Evolutionary conservation across 2,329 filamentous ascomycete genomes (phyloP), one percentile per base, ranked within the genome.

Genomic region (Penicillium sp.): DNA sequence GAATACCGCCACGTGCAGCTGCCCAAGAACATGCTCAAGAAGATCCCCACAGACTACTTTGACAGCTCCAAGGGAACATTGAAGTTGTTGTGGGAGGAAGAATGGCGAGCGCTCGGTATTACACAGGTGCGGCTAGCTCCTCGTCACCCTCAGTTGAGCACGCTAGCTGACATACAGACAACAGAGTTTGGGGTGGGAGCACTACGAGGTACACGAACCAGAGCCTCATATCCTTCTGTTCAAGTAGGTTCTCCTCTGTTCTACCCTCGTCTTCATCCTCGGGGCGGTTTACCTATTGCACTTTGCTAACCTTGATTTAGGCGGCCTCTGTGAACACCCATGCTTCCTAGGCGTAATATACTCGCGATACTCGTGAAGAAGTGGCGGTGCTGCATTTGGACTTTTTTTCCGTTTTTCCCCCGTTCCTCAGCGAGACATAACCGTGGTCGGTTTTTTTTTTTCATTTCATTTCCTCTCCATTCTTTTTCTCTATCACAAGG

Each of bases 1-100:
- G 95, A 99, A 81, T 99, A 99, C 81, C 91, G 95, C 68, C 95
- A 99, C 79, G 95, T 99, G 61, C 93, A 97, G 79, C 88, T 99
- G 33, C 95, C 95, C 47, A 99, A 99, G 82, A 89, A 92, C 70
- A 99, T 99, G 95, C 88, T 99, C 67, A 98, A 98, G 81, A 91
- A 88, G 44, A 98, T 99, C 70, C 95, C 95, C 22, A 90, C 93
- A 77, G 94, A 97, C 67, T 97, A 97, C 80, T 94, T 96, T 75
- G 93, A 97, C 78, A 85, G 88, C 55, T 83, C 88, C 56, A 92
- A 96, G 80, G 95, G 95, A 65, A 98, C 94, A 6, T 82, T 99
- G 79, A 99, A 98, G 83, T 83, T 99, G 70, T 82, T 99, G 64
- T 97, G 94, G 93, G 95, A 99, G 79, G 94, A 98, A 69, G 95